Base-by-base conservation (phyloP, 1,284 basidiomycete species). In the Cerrena zonata region DNA sequence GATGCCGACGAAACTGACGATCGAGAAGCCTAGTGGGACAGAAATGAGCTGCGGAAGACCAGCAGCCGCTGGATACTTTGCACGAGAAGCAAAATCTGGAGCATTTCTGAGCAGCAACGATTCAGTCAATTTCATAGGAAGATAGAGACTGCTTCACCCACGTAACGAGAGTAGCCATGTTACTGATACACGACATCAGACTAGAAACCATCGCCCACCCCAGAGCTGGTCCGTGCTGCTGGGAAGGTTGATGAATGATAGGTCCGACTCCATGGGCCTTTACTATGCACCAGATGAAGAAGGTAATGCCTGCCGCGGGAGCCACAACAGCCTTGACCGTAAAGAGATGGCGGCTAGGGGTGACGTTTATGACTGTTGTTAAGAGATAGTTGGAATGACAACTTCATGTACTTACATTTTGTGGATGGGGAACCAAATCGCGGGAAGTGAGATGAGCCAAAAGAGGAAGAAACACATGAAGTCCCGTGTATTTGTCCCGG, bases 391-490 rank as follows among this genome's bases (percentile, higher is more conserved):
- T 11, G 11, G 11, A 10, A 11, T 36, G 10, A 10, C 10, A 36
- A 36, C 34, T 10, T 11, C 34, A 49, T 49, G 52, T 54, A 57
- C 77, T 52, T 59, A 82, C 81, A 92, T 84, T 64, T 86, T 79
- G 71, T 91, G 86, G 40, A 91, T 82, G 3, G 86, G 86, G 52
- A 90, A 84, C 81, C 82, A 89, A 55, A 91, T 86, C 23, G 84
- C 80, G 3, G 89, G 86, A 11, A 93, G 73, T 27, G 82, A 87
- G 49, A 91, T 75, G 39, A 91, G 69, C 81, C 88, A 91, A 73
- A 92, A 94, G 54, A 94, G 72, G 74, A 93, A 85, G 77, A 94
- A 94, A 56, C 81, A 82, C 67, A 92, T 69, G 59, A 88, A 86
- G 64, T 87, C 82, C 37, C 75, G 71, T 2, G 84, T 85, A 43